phyloP scores from a whole-genome alignment of 1,139 yeast genomes.

The Trichomonascaceae sp. region DNA sequence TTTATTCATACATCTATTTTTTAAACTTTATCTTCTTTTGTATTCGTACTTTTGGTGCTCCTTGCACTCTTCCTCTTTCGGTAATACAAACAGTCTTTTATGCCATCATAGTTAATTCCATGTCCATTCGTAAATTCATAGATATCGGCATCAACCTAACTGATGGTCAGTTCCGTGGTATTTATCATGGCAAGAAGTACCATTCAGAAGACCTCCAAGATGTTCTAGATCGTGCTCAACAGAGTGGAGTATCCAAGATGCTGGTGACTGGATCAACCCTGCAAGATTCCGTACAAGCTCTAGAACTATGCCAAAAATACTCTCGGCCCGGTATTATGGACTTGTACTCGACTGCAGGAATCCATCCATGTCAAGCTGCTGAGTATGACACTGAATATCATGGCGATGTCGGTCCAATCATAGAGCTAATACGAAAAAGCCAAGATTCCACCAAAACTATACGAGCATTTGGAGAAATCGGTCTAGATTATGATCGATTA shows the following conservation, averaged over 20 bases:
- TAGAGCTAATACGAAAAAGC: slow-evolving; percentile 46
- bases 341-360: slow-evolving; percentile 71
- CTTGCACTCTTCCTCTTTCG: neutral
- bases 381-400: slow-evolving; percentile 43
- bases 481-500: slow-evolving; percentile 86
- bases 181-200: slow-evolving; percentile 59
- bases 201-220: slow-evolving; percentile 63
- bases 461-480: slow-evolving; percentile 83
- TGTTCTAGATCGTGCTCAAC: slow-evolving; percentile 62
- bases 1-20: neutral
- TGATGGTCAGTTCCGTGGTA: slow-evolving; percentile 81
- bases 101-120: neutral
- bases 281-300: slow-evolving; percentile 49
- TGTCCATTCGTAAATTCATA: slow-evolving; percentile 6
- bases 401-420: slow-evolving; percentile 36
- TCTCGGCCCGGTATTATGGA: slow-evolving; percentile 20
- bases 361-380: slow-evolving; percentile 85
- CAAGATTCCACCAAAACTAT: slow-evolving; percentile 40
- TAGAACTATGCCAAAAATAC: slow-evolving; percentile 37
- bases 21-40: neutral
- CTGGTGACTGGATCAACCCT: slow-evolving; percentile 80
- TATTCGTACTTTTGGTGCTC: neutral
- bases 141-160: slow-evolving; percentile 69
- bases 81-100: neutral
- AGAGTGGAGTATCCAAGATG: slow-evolving; percentile 60